These are phyloP conservation scores for Termitomyces bulborhizus DNA, from an alignment of 768 basidiomycete species.

Conservation along the genomic window DNA sequence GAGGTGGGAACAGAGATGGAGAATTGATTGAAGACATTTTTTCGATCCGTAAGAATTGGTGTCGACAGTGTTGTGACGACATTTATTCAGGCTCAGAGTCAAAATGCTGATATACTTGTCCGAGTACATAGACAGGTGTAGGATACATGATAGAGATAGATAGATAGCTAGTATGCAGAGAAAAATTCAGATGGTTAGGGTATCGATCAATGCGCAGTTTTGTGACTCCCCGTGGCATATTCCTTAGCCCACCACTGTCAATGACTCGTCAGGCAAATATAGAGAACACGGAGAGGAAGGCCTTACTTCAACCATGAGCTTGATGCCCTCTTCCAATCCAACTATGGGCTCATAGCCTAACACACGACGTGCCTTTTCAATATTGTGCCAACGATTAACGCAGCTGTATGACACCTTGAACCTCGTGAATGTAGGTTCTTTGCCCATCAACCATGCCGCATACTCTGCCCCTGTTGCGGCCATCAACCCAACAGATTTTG, in stretches of 20 bases:
- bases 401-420: conserved; percentile 81
- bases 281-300: background rate
- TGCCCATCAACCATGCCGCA: conserved; percentile 66
- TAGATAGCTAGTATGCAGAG: conserved; percentile 2
- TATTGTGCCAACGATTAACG: conserved; percentile 83
- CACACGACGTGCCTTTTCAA: conserved; percentile 87
- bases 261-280: background rate
- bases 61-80: background rate
- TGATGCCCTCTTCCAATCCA: conserved; percentile 83
- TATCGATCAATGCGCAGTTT: conserved; percentile 27
- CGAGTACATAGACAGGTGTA: conserved; percentile 1
- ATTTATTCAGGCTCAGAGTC: background rate
- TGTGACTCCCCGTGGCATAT: conserved; percentile 31
- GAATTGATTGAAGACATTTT: conserved; percentile 8
- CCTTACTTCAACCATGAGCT: conserved; percentile 67
- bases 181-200: background rate
- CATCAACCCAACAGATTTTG: conserved; percentile 58
- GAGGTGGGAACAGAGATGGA: conserved; percentile 42
- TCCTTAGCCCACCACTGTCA: conserved; percentile 43
- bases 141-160: conserved; percentile 6
- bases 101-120: background rate
- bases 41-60: background rate
- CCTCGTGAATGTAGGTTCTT: conserved; percentile 79
- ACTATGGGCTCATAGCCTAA: conserved; percentile 92
- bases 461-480: conserved; percentile 72